Percentiles rank a stretch among this genome's conserved stretches.
These are phyloP conservation scores for Podaxis sp. DNA, from an alignment of 768 basidiomycete species.

Conservation along the genomic window DNA sequence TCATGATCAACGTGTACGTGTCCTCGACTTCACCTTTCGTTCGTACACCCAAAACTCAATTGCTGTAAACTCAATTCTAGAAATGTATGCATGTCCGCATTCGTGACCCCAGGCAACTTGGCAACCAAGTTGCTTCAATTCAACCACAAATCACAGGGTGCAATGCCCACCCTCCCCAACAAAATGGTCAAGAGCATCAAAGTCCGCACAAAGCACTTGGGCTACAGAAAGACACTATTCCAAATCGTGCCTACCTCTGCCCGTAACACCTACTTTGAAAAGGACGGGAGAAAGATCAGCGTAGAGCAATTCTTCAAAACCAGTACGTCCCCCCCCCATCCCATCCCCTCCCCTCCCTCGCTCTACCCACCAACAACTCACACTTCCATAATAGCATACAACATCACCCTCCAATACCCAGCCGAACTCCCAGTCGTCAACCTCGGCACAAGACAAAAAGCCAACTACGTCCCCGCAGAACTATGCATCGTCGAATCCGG, in stretches of 20 bases:
- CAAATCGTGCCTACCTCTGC: conserved; percentile 15
- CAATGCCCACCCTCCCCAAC: conserved; percentile 38
- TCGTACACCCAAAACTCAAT: neutral
- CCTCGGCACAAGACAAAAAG: conserved; percentile 28
- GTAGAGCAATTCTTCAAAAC: conserved; percentile 57
- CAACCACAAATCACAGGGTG: conserved; percentile 30
- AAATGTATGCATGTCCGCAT: conserved; percentile 52
- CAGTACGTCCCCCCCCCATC: conserved; percentile 35
- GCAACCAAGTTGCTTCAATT: conserved; percentile 52
- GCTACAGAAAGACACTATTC: conserved; percentile 40
- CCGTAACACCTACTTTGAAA: conserved; percentile 16
- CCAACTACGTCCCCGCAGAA: conserved; percentile 54
- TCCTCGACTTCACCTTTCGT: neutral
- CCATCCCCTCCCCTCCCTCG: neutral
- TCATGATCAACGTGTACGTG: conserved; percentile 46
- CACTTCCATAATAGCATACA: conserved; percentile 42
- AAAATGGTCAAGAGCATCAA: conserved; percentile 49
- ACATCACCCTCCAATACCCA: conserved; percentile 40
- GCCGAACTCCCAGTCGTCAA: conserved; percentile 45
- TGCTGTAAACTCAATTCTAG: conserved; percentile 16
- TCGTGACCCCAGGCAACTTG: conserved; percentile 53
- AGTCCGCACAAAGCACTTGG: conserved; percentile 51
- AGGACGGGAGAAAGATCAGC: conserved; percentile 39
- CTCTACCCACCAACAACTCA: neutral
- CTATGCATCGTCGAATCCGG: conserved; percentile 58